A percentile compares a stretch with the other conserved stretches of the same genome.
Evolutionary conservation across 129 eudicot species (phyloP).

Genomic region (Chrysanthemum seticuspe): DNA sequence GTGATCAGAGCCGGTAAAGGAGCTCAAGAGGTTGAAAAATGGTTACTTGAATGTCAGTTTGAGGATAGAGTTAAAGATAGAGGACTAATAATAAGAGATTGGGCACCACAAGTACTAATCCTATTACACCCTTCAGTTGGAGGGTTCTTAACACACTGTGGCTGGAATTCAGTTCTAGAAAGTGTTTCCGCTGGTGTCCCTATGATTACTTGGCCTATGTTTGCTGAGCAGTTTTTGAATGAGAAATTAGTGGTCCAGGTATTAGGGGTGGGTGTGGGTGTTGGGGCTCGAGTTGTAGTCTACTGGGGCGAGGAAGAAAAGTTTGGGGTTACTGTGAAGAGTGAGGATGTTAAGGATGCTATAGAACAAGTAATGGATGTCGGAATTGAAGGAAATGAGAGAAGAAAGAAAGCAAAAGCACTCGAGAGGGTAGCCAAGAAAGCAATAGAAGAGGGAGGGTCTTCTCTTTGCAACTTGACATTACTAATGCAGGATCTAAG

Average conservation of each 20-base stretch:
- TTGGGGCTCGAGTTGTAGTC: slow-evolving; percentile 23
- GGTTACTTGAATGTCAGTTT: slow-evolving; percentile 42
- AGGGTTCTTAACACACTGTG: slow-evolving; percentile 37
- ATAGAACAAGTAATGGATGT: slow-evolving; percentile 21
- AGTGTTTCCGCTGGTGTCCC: slow-evolving; percentile 27
- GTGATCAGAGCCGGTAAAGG: slow-evolving; percentile 46
- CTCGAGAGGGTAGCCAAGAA: slow-evolving; percentile 15
- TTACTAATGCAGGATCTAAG: slow-evolving; percentile 26
- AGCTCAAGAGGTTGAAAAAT: slow-evolving; percentile 44
- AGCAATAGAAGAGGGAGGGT: slow-evolving; percentile 29
- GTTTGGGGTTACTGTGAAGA: slow-evolving; percentile 27
- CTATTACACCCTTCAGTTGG: slow-evolving; percentile 51
- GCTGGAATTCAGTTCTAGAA: slow-evolving; percentile 32
- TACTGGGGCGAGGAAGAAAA: slow-evolving; percentile 29
- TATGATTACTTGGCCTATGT: slow-evolving; percentile 35
- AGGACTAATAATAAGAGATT: slow-evolving; percentile 53
- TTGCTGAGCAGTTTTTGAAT: slow-evolving; percentile 31
- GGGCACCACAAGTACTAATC: slow-evolving; percentile 65
- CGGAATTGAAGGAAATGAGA: slow-evolving; percentile 19
- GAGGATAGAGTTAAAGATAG: slow-evolving; percentile 49
- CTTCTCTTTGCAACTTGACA: slow-evolving; percentile 32
- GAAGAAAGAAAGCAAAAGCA: slow-evolving; percentile 22
- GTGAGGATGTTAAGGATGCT: slow-evolving; percentile 26
- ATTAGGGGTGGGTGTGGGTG: slow-evolving; percentile 26
- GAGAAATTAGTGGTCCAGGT: slow-evolving; percentile 32